Conservation (phyloP, 441 rosid species). For the Erodium chrysanthum region DNA sequence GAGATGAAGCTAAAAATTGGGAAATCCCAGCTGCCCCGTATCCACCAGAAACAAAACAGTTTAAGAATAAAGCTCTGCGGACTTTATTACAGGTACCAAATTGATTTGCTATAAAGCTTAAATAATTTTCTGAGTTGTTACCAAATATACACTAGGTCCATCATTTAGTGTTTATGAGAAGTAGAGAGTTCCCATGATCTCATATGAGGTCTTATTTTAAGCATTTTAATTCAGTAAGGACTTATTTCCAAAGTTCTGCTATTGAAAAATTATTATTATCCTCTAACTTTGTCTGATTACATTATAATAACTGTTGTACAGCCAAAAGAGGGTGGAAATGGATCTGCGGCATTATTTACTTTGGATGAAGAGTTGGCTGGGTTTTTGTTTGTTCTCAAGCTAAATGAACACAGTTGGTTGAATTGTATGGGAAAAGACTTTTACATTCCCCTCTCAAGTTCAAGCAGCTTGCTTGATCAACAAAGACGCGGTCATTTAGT, state of each 20-base stretch:
- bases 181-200: background rate
- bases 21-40: slow-evolving; percentile 69
- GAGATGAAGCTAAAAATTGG: slow-evolving; percentile 61
- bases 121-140: background rate
- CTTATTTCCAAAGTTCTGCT: background rate
- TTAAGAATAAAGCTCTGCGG: slow-evolving; percentile 75
- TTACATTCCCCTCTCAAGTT: slow-evolving; percentile 52
- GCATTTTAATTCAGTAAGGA: background rate
- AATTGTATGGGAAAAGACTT: slow-evolving; percentile 63
- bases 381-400: slow-evolving; percentile 77
- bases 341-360: slow-evolving; percentile 52
- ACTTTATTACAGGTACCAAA: slow-evolving; percentile 60
- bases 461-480: slow-evolving; percentile 32
- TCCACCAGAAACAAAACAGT: slow-evolving; percentile 61
- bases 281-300: background rate
- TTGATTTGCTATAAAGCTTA: slow-evolving; percentile 4
- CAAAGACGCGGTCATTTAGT: slow-evolving; percentile 22
- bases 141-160: background rate
- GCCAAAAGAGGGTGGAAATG: slow-evolving; percentile 52
- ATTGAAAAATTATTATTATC: background rate
- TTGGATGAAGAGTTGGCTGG: slow-evolving; percentile 52
- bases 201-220: background rate
- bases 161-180: background rate
- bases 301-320: slow-evolving; percentile 29
- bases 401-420: slow-evolving; percentile 59